Conservation (phyloP, 495 filamentous ascomycete species). For the Oidiodendron maius region DNA sequence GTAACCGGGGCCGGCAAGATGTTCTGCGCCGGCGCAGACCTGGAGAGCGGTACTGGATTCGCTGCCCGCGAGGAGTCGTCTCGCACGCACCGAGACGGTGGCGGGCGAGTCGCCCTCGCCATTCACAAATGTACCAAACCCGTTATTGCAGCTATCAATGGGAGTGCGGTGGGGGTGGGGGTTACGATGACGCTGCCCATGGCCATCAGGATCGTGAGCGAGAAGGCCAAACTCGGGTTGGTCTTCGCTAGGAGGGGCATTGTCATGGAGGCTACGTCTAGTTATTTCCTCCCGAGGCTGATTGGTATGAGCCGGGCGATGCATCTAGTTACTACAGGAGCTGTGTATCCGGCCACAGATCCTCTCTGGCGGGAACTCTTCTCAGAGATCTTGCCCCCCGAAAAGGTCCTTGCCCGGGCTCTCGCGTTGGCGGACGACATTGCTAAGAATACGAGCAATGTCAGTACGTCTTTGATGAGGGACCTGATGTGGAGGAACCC, state of each 20-base stretch:
- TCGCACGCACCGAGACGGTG: slow-evolving; percentile 33
- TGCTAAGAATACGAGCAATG: slow-evolving; percentile 48
- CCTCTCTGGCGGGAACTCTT: slow-evolving; percentile 47
- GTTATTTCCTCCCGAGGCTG: slow-evolving; percentile 56
- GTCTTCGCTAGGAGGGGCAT: slow-evolving; percentile 58
- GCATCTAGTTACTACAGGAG: slow-evolving; percentile 47
- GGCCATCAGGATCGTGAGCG: slow-evolving; percentile 49
- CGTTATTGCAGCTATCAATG: slow-evolving; percentile 59
- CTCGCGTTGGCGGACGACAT: slow-evolving; percentile 53
- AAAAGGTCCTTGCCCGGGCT: slow-evolving; percentile 48
- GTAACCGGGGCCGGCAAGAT: slow-evolving; percentile 49
- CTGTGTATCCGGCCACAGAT: slow-evolving; percentile 33
- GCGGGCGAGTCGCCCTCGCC: slow-evolving; percentile 50
- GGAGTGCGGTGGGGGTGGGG: slow-evolving; percentile 59
- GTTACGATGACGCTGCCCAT: slow-evolving; percentile 64
- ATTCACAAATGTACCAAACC: slow-evolving; percentile 59
- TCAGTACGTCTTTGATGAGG: slow-evolving; percentile 48
- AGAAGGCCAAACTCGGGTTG: slow-evolving; percentile 55
- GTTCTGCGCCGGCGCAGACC: slow-evolving; percentile 63
- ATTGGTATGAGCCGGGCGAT: slow-evolving; percentile 52
- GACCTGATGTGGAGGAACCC: slow-evolving; percentile 55
- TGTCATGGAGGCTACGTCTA: slow-evolving; percentile 57
- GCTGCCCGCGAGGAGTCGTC: slow-evolving; percentile 18
- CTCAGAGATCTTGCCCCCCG: slow-evolving; percentile 44
- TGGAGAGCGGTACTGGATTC: slow-evolving; percentile 40